Conservation (phyloP, 768 basidiomycete species). For the Podaxis sp. region DNA sequence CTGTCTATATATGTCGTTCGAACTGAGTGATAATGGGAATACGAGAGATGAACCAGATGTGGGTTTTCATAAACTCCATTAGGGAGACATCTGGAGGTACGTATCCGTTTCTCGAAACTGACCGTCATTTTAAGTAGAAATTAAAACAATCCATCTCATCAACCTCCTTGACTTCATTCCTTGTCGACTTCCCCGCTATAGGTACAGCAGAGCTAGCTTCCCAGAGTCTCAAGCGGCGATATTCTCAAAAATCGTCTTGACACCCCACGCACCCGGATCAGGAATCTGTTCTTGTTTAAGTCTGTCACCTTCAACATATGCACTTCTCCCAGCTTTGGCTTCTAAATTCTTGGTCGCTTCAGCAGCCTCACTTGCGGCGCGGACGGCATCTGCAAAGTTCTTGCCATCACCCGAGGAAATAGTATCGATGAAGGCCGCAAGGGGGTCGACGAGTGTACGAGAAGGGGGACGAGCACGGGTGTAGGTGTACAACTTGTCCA, state of each 20-base stretch:
- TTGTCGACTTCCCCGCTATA: neutral
- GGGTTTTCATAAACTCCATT: neutral
- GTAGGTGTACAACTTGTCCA: slow-evolving; percentile 71
- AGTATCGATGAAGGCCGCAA: slow-evolving; percentile 69
- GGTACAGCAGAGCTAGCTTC: neutral
- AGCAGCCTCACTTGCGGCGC: slow-evolving; percentile 63
- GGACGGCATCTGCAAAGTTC: slow-evolving; percentile 53
- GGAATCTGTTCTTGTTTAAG: slow-evolving; percentile 63
- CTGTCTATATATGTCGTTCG: neutral
- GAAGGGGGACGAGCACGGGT: slow-evolving; percentile 89
- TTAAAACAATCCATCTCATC: neutral
- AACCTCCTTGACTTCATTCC: neutral
- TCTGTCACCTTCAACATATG: slow-evolving; percentile 75
- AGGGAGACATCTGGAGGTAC: neutral
- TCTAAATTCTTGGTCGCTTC: slow-evolving; percentile 72
- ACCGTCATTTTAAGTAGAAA: neutral
- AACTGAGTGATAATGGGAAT: neutral
- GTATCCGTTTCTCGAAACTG: neutral
- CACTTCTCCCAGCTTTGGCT: slow-evolving; percentile 87
- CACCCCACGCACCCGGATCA: slow-evolving; percentile 93
- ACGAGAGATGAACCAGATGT: neutral
- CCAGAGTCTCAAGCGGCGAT: slow-evolving; percentile 26
- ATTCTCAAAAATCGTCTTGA: slow-evolving; percentile 70
- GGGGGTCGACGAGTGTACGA: slow-evolving; percentile 90
- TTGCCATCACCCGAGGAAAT: slow-evolving; percentile 28